phyloP scores from a whole-genome alignment of 768 basidiomycete species.

The Phallus indusiatus region DNA sequence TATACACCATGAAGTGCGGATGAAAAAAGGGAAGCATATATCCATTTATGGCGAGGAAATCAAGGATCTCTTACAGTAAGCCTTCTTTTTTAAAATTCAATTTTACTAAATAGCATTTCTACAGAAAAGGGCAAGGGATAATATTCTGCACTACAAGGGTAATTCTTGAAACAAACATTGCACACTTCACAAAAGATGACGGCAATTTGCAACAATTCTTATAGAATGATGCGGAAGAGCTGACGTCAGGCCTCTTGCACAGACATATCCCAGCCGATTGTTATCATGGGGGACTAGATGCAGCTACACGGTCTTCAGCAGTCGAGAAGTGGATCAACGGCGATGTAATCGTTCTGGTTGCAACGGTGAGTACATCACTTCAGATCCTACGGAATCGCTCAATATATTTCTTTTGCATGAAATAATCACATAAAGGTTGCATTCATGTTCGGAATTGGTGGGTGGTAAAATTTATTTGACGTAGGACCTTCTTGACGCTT shows the following conservation, averaged over 20 bases:
- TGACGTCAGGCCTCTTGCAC: neutral
- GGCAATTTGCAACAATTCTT: neutral
- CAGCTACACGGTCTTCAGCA: neutral
- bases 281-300: neutral
- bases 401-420: neutral
- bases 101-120: neutral
- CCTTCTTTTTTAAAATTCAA: neutral
- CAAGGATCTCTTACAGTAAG: neutral
- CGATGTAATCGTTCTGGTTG: neutral
- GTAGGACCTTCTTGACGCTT: neutral
- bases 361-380: conserved; percentile 6
- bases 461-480: neutral
- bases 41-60: neutral
- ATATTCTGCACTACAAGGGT: conserved; percentile 1
- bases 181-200: neutral
- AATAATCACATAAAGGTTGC: neutral
- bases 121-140: conserved; percentile 3
- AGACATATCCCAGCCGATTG: neutral
- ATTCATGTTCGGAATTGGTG: conserved; percentile 7
- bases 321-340: neutral
- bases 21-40: neutral
- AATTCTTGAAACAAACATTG: neutral
- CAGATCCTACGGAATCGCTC: neutral
- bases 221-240: neutral
- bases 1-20: neutral